Conservation (phyloP, 164 flowering plant species). For the Tetrastigma voinierianum region DNA sequence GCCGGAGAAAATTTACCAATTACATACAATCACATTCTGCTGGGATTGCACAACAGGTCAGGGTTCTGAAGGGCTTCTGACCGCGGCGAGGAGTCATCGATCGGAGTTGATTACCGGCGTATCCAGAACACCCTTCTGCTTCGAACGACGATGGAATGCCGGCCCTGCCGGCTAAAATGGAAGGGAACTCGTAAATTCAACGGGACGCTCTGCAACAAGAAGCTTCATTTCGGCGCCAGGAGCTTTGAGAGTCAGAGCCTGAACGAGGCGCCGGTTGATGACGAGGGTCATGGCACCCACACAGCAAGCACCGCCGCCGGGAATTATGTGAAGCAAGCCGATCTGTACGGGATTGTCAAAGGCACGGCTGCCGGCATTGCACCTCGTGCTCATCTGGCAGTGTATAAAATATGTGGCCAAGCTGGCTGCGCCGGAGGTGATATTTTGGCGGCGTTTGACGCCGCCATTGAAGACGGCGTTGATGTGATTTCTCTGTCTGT, state of each 20-base stretch:
- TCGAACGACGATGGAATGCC: constrained; percentile 21
- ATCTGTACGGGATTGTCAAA: constrained; percentile 17
- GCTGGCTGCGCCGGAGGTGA: too few relatives aligned
- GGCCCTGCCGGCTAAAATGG: constrained; percentile 26
- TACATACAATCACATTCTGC: constrained; percentile 30
- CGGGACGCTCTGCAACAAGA: constrained; percentile 13
- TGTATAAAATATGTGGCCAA: too few relatives aligned
- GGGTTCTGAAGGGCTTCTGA: constrained; percentile 20
- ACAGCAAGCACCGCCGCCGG: constrained; percentile 34
- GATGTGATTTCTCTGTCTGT: too few relatives aligned
- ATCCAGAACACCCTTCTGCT: constrained; percentile 26
- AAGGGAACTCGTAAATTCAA: constrained; percentile 23
- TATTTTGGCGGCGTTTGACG: constrained; percentile 30
- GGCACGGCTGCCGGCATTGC: constrained; percentile 35
- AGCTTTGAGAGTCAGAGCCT: background rate
- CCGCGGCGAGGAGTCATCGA: constrained; percentile 13
- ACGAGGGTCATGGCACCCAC: constrained; percentile 28
- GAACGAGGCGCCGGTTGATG: constrained; percentile 10
- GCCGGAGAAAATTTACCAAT: constrained; percentile 6
- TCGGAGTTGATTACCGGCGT: constrained; percentile 22
- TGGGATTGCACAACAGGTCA: constrained; percentile 12
- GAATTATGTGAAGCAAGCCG: constrained; percentile 16
- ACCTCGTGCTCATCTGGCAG: constrained; percentile 31
- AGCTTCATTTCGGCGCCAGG: constrained; percentile 20
- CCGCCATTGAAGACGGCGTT: constrained; percentile 33